Base-by-base conservation (phyloP, 164 flowering plant genomes). In the Liquidambar formosana region DNA sequence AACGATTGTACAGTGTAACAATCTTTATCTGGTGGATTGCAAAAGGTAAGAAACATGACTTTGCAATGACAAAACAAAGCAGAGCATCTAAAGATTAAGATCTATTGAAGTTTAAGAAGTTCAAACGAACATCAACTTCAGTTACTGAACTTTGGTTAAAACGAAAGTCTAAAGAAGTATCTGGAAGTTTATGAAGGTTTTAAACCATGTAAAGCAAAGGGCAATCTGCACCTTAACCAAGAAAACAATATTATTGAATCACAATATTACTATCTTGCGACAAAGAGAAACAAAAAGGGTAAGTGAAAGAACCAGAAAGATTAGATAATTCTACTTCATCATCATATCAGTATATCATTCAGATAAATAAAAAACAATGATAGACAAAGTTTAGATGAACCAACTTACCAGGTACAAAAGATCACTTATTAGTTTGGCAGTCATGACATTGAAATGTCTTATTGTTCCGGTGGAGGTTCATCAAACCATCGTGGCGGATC, bases 401-500 rank as follows among this genome's bases (percentile, higher is more conserved):
- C 58, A 47, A 26, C 38, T 19, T 19, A 1, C 22, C 23, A 49
- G 27, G 44, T 44, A 12, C 15, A 27, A 68, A 10, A 47, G 21
- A 19, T 22, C 26, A 68, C 64, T 19, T 26, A n/a, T 25, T 15
- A 21, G 14, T 49, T 14, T 13, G 21, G 47, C 26, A 51, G 45
- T 19, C 57, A n/a, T 4, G 12, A 47, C 21, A 46, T 27, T 38
- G 57, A 41, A 54, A 53, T 28, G 49, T 70, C 63, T 76, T 73
- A 76, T 64, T 72, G 70, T 61, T 87, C 84, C 14, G 80, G 69
- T 15, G 88, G 86, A 19, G 72, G 78, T 70, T 91, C 96, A 71
- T 76, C 93, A 78, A 91, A 94, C 98, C 98, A 94, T 70, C 96
- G 74, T 12, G 98, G 97, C 65, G 98, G 98, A 81, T 93, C 98